phyloP scores from a whole-genome alignment of 2,329 filamentous ascomycete genomes.

The Chrysoporthe puriensis region DNA sequence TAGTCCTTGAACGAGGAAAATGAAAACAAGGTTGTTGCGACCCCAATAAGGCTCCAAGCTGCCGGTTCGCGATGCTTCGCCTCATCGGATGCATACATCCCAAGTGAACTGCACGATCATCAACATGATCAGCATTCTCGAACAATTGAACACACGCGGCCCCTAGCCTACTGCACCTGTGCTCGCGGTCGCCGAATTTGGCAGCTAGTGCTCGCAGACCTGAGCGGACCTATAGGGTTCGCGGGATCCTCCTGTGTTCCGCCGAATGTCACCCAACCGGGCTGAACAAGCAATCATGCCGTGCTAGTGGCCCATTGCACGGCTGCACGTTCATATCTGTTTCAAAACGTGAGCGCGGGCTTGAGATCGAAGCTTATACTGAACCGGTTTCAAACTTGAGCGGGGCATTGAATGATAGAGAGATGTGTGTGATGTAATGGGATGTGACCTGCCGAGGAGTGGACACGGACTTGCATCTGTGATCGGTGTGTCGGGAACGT shows the following conservation, averaged over 20 bases:
- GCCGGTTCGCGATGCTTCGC: neutral
- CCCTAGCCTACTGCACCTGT: neutral
- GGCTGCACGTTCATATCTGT: neutral
- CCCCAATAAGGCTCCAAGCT: no score
- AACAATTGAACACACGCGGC: neutral
- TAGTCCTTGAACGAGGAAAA: neutral
- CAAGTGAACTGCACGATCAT: neutral
- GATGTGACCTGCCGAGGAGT: neutral
- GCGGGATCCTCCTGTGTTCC: neutral
- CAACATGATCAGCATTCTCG: neutral
- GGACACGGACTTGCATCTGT: neutral
- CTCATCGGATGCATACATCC: neutral
- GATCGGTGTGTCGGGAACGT: neutral
- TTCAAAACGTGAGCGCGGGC: neutral
- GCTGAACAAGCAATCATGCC: neutral
- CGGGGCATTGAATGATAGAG: neutral
- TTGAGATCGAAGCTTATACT: neutral
- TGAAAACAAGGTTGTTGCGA: neutral
- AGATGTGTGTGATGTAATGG: neutral
- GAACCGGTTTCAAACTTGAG: neutral
- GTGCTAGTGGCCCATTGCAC: neutral
- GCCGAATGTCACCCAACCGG: slow-evolving; percentile 7
- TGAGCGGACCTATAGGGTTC: neutral
- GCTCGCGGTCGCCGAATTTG: neutral
- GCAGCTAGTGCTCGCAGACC: neutral